Evolutionary conservation across 768 basidiomycete genomes (phyloP).

Genomic region (Tremella mesenterica): DNA sequence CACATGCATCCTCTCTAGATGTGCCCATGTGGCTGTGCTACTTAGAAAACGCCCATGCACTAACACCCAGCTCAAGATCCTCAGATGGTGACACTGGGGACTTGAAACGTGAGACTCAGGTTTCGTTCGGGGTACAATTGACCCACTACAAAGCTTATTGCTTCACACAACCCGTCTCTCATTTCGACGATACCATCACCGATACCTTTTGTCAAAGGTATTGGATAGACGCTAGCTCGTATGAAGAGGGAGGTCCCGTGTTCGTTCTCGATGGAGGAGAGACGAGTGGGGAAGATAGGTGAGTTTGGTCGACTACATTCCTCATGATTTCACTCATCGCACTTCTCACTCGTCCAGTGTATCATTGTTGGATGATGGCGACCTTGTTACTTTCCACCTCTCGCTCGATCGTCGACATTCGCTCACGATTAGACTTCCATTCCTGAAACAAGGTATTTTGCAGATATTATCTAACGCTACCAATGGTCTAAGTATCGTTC

Average conservation of each 20-base stretch:
- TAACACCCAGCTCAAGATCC: neutral
- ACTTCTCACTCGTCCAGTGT: neutral
- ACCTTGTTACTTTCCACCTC: too few relatives aligned
- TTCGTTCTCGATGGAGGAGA: slow-evolving; percentile 89
- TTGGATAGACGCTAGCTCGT: slow-evolving; percentile 81
- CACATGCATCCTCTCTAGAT: neutral
- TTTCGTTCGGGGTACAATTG: too few relatives aligned
- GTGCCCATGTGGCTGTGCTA: too few relatives aligned
- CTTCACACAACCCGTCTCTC: slow-evolving; percentile 80
- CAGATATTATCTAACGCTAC: slow-evolving; percentile 77
- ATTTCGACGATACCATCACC: slow-evolving; percentile 53
- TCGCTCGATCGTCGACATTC: too few relatives aligned
- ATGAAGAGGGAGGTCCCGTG: slow-evolving; percentile 68
- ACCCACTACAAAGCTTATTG: slow-evolving; percentile 45
- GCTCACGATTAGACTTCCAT: slow-evolving; percentile 44
- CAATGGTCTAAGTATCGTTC: slow-evolving; percentile 77
- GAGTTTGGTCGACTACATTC: slow-evolving; percentile 8
- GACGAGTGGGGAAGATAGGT: slow-evolving; percentile 66
- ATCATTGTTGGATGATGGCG: neutral
- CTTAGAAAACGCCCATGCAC: too few relatives aligned
- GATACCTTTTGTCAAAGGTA: slow-evolving; percentile 78
- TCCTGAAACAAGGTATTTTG: slow-evolving; percentile 71
- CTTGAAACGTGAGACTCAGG: too few relatives aligned
- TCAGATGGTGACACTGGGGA: neutral
- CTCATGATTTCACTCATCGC: neutral